Percentiles rank a stretch among this genome's conserved stretches.
Evolutionary conservation across 257 asterid genomes (phyloP).

Genomic region (Nicotiana tabacum): DNA sequence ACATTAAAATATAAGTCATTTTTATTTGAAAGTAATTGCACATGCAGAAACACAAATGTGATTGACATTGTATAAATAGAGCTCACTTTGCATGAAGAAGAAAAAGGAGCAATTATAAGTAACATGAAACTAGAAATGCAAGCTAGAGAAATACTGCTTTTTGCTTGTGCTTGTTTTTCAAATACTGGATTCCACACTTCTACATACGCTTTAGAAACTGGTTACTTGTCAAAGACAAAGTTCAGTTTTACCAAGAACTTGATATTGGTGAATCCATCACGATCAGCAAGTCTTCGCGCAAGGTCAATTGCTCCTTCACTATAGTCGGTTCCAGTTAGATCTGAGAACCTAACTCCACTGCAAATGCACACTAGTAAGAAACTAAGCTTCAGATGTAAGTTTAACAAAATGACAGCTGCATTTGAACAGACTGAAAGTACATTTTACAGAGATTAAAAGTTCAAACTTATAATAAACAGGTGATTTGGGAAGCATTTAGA

Average conservation of each 20-base stretch:
- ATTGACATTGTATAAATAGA: background rate
- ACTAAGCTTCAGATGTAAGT: background rate
- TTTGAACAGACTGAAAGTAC: background rate
- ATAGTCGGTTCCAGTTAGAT: slow-evolving; percentile 98
- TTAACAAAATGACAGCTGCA: background rate
- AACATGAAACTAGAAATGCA: background rate
- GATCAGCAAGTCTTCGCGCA: slow-evolving; percentile 76
- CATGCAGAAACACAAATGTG: background rate
- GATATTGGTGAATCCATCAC: slow-evolving; percentile 74
- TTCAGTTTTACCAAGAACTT: slow-evolving; percentile 57
- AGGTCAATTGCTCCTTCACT: slow-evolving; percentile 90
- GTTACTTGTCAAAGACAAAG: background rate
- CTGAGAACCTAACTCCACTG: slow-evolving; percentile 63
- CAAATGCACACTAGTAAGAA: background rate
- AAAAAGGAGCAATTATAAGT: background rate
- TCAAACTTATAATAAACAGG: background rate
- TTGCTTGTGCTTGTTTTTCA: background rate
- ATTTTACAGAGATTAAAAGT: background rate
- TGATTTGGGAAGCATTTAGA: background rate
- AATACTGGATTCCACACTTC: background rate
- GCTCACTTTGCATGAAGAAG: background rate
- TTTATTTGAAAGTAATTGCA: background rate
- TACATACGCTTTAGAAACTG: background rate
- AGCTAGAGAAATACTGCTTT: background rate
- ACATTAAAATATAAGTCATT: background rate